phyloP scores from a whole-genome alignment of 805 yeast genomes.

The Saturnispora silvae region DNA sequence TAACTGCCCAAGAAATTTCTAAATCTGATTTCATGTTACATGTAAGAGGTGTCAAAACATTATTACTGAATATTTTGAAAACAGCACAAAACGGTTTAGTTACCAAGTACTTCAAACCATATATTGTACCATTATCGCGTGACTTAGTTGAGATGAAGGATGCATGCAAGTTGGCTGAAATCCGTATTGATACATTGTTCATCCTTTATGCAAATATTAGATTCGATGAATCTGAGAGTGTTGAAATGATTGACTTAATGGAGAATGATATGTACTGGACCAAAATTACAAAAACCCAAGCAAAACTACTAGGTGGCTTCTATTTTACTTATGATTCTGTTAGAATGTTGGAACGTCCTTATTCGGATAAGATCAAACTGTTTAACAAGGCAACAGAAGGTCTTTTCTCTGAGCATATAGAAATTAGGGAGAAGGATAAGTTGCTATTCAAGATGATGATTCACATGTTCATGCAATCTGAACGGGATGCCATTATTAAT shows the following conservation, averaged over 20 bases:
- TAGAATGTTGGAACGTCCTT: slow-evolving; percentile 45
- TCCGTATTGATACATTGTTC: slow-evolving; percentile 42
- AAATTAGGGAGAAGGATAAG: slow-evolving; percentile 67
- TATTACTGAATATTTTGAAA: slow-evolving; percentile 44
- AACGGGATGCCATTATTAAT: slow-evolving; percentile 32
- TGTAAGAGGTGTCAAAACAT: slow-evolving; percentile 52
- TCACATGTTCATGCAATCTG: slow-evolving; percentile 46
- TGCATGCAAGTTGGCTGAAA: slow-evolving; percentile 59
- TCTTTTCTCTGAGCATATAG: slow-evolving; percentile 54
- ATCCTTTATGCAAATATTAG: slow-evolving; percentile 38
- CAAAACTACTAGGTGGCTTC: slow-evolving; percentile 54
- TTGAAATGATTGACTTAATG: slow-evolving; percentile 34
- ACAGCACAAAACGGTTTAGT: slow-evolving; percentile 45
- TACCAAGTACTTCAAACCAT: slow-evolving; percentile 38
- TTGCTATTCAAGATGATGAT: slow-evolving; percentile 70
- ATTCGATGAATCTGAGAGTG: slow-evolving; percentile 32
- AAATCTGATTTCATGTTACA: slow-evolving; percentile 52
- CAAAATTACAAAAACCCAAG: slow-evolving; percentile 48
- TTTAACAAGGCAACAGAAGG: slow-evolving; percentile 41
- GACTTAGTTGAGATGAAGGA: slow-evolving; percentile 61
- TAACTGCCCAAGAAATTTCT: slow-evolving; percentile 45
- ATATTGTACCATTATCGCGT: slow-evolving; percentile 62
- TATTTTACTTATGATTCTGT: slow-evolving; percentile 62
- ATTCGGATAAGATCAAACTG: slow-evolving; percentile 37
- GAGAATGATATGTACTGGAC: slow-evolving; percentile 28